These are phyloP conservation scores for Capsicum rhomboideum DNA, from an alignment of 257 asterid genomes.

Conservation along the genomic window DNA sequence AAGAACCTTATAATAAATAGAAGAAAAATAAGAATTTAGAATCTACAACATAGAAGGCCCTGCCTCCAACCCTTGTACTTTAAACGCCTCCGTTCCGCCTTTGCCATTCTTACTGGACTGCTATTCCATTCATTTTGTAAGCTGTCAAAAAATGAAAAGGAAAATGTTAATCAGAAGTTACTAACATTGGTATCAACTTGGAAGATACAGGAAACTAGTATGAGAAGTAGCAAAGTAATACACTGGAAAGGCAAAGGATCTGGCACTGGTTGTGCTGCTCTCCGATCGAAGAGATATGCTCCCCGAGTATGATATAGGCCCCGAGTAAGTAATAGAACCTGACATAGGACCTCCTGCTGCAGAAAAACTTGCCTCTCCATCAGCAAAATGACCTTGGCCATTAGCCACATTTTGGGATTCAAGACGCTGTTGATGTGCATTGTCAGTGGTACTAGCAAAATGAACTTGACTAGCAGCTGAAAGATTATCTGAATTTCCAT, in stretches of 20 bases:
- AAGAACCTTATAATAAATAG: slow-evolving; percentile 6
- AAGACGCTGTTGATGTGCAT: background rate
- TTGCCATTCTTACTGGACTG: slow-evolving; percentile 93
- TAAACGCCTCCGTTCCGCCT: slow-evolving; percentile 52
- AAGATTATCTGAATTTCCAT: background rate
- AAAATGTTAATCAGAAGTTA: background rate
- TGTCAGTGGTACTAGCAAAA: slow-evolving; percentile 1
- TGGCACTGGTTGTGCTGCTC: slow-evolving; percentile 74
- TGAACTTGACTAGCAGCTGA: slow-evolving; percentile 3
- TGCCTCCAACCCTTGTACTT: slow-evolving; percentile 73
- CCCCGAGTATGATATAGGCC: slow-evolving; percentile 60
- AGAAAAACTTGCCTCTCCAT: slow-evolving; percentile 78
- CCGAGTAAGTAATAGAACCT: slow-evolving; percentile 50
- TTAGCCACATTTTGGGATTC: slow-evolving; percentile 2
- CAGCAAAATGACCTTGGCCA: slow-evolving; percentile 29
- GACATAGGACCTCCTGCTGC: slow-evolving; percentile 19
- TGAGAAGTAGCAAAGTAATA: slow-evolving; percentile 13
- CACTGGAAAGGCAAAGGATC: slow-evolving; percentile 95
- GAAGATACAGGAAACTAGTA: background rate
- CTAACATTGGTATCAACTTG: background rate
- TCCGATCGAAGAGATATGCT: slow-evolving; percentile 84
- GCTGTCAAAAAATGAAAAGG: slow-evolving; percentile 26
- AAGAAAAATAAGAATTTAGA: slow-evolving; percentile 28
- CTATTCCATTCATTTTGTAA: slow-evolving; percentile 84
- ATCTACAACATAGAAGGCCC: slow-evolving; percentile 83